These are phyloP conservation scores for Macrolepiota dolichaula DNA, from an alignment of 768 basidiomycete species.

Conservation along the genomic window DNA sequence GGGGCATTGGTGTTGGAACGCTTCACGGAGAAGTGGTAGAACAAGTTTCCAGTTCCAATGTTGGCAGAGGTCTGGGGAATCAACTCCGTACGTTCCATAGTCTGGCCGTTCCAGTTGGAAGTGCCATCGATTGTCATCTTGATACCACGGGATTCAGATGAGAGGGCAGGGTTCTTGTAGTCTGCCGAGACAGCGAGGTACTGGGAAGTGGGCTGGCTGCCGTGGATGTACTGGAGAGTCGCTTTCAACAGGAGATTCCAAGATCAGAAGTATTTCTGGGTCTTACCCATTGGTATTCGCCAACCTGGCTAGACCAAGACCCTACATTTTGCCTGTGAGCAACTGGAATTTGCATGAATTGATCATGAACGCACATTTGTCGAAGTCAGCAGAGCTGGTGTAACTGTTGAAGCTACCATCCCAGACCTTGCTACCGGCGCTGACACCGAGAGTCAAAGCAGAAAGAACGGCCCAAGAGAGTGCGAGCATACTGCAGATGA, in stretches of 20 bases:
- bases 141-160: constrained; percentile 46
- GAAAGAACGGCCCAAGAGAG: constrained; percentile 30
- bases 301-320: constrained; percentile 55
- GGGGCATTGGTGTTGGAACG: constrained; percentile 46
- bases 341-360: not conserved
- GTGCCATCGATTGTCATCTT: constrained; percentile 52
- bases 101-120: constrained; percentile 52
- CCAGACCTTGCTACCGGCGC: constrained; percentile 54
- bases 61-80: constrained; percentile 47
- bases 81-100: constrained; percentile 41
- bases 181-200: constrained; percentile 48
- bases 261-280: not conserved
- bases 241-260: not conserved
- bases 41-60: constrained; percentile 54
- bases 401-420: constrained; percentile 51
- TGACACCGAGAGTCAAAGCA: constrained; percentile 28
- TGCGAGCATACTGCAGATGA: constrained; percentile 21
- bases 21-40: constrained; percentile 61
- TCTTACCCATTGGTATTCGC: constrained; percentile 54
- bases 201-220: constrained; percentile 43
- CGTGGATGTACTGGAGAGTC: constrained; percentile 47
- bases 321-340: constrained; percentile 26
- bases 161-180: constrained; percentile 59
- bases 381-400: constrained; percentile 43
- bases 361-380: constrained; percentile 37